These are phyloP conservation scores for Agaricus subrufescens DNA, from an alignment of 768 basidiomycete species.

Conservation along the genomic window DNA sequence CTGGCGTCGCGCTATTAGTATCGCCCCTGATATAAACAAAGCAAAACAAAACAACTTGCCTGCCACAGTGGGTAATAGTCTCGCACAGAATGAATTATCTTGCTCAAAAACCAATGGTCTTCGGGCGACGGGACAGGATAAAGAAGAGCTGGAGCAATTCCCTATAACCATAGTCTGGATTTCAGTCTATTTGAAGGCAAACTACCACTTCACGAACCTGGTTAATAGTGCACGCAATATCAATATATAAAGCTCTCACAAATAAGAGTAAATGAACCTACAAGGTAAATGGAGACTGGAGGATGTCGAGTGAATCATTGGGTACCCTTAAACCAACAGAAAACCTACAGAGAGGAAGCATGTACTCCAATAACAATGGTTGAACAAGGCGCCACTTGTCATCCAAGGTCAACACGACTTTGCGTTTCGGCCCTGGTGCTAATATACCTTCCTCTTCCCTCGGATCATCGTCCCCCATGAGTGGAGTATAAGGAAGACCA, in stretches of 20 bases:
- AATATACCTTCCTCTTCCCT: conserved; percentile 38
- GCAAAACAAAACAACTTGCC: conserved; percentile 30
- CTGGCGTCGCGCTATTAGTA: conserved; percentile 26
- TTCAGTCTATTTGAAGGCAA: not conserved
- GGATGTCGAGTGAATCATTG: not conserved
- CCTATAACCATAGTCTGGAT: conserved; percentile 35
- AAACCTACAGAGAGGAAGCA: conserved; percentile 86
- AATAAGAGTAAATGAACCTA: conserved; percentile 19
- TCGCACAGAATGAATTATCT: conserved; percentile 75
- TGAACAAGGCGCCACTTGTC: conserved; percentile 83
- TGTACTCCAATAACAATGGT: conserved; percentile 78
- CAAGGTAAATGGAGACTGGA: conserved; percentile 40
- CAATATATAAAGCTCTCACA: not conserved
- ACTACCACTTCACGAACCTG: conserved; percentile 38
- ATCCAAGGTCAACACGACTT: conserved; percentile 48
- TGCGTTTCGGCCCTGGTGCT: conserved; percentile 33
- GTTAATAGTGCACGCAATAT: conserved; percentile 64
- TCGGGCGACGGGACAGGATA: conserved; percentile 76
- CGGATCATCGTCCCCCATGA: conserved; percentile 35
- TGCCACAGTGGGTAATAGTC: conserved; percentile 98
- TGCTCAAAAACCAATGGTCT: conserved; percentile 58
- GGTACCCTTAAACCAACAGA: not conserved
- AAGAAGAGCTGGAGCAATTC: conserved; percentile 84
- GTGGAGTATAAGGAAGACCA: conserved; percentile 39
- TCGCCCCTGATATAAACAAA: not conserved